Base-by-base conservation (phyloP, 345 rosid species). In the Geranium rotundifolium region DNA sequence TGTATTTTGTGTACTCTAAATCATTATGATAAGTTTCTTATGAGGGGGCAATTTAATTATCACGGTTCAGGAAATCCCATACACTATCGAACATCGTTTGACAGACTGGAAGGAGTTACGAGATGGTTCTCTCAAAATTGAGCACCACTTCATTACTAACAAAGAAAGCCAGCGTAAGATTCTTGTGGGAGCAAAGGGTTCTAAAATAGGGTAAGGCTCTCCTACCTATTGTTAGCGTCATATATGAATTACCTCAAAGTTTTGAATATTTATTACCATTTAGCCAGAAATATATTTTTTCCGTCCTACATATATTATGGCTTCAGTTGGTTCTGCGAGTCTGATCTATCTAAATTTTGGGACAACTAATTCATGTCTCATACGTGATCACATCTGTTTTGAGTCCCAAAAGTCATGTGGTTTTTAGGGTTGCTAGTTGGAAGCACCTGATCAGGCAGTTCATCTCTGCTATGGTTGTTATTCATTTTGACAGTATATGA, bases 111-210 rank as follows among this genome's bases (percentile, higher is more conserved):
- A 82, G 69, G 96, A 88, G 60, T 70, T 86, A 62, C 72, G 89
- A 19, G 85, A 93, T 69, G 99, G 96, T 60, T 88, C 95, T 67
- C 75, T 88, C 17, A 82, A 96, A 72, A 93, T 93, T 18, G 97
- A 90, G 74, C 97, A 93, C 29, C 99, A 88, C 68, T 73, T 86
- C 4, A 77, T 90, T 70, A 84, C 86, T 55, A 78, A 75, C 64
- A 88, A 90, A 69, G 58, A 71, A 57, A 93, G 97, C 82, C 97
- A 88, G 66, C 87, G 95, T 58, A 88, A 81, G 81, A 90, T 93
- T 81, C 91, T 93, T 63, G 96, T 86, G 34, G 99, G 99, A 59
- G 90, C 86, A 76, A 84, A 82, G 4, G 97, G 99, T 67, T 76
- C 82, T 63, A 86, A 84, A 72, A 86, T 86, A 58, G 96, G 97